phyloP scores from a whole-genome alignment of 2,329 filamentous ascomycete species.

The Herpotrichia juniperi region DNA sequence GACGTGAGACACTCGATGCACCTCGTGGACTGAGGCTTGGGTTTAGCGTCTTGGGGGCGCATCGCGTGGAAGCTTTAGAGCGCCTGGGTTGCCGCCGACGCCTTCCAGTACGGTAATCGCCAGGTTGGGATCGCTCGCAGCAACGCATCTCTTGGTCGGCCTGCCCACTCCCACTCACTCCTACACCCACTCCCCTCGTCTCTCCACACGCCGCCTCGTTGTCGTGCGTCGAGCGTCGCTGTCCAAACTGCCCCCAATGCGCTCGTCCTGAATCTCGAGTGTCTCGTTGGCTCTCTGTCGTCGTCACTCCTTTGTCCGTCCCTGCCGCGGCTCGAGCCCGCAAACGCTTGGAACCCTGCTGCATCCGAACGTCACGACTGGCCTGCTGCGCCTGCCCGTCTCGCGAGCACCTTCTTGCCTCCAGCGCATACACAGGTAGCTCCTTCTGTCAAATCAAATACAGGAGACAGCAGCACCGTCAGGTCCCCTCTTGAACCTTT shows the following conservation, averaged over 20 bases:
- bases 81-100: background rate
- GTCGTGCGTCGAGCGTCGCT: background rate
- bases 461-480: background rate
- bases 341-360: slow-evolving; percentile 6
- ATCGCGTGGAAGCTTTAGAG: background rate
- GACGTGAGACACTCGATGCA: background rate
- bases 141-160: background rate
- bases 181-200: slow-evolving; percentile 1
- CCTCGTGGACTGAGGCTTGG: slow-evolving; percentile 6
- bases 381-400: background rate
- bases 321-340: slow-evolving; percentile 8
- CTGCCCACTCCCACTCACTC: background rate
- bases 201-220: background rate
- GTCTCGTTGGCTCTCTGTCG: slow-evolving; percentile 25
- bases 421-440: background rate
- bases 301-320: slow-evolving; percentile 43
- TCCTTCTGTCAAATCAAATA: background rate
- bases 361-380: slow-evolving; percentile 2
- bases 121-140: background rate
- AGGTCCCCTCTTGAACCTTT: background rate
- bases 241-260: slow-evolving; percentile 13
- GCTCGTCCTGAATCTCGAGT: slow-evolving; percentile 9
- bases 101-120: slow-evolving; percentile 1
- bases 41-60: background rate
- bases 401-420: background rate